phyloP scores from a whole-genome alignment of 192 early-diverging fungal genomes.

The Entomortierella lignicola region DNA sequence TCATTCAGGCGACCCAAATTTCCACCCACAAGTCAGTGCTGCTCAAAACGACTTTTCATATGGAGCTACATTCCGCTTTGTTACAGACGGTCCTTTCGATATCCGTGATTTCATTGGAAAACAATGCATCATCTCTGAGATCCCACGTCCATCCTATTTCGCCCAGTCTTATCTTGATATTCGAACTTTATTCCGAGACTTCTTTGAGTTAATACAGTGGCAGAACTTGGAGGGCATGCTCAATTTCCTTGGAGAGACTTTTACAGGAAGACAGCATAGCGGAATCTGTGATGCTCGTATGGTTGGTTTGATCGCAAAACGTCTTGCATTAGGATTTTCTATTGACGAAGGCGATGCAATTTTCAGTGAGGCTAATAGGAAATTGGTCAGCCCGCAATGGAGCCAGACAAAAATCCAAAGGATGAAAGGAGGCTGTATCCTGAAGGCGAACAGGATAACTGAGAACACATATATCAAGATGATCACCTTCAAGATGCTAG shows the following conservation, averaged over 20 bases:
- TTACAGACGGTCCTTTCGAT: constrained; percentile 80
- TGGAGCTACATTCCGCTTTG: constrained; percentile 31
- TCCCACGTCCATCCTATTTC: constrained; percentile 73
- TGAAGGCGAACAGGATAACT: constrained; percentile 31
- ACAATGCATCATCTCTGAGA: constrained; percentile 70
- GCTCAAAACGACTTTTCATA: constrained; percentile 38
- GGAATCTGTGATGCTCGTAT: constrained; percentile 88
- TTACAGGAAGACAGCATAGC: constrained; percentile 80
- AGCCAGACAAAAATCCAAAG: constrained; percentile 5
- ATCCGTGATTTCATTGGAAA: constrained; percentile 86
- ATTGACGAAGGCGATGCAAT: constrained; percentile 5
- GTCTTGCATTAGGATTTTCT: constrained; percentile 58
- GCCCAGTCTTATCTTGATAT: constrained; percentile 72
- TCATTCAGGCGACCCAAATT: background rate
- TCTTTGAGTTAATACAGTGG: constrained; percentile 57
- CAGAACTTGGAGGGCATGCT: constrained; percentile 78
- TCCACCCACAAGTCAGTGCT: background rate
- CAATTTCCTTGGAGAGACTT: constrained; percentile 63
- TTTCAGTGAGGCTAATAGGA: constrained; percentile 20
- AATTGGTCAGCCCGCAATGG: constrained; percentile 20
- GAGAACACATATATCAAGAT: constrained; percentile 27
- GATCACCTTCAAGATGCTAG: constrained; percentile 26
- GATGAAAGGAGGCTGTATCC: constrained; percentile 29
- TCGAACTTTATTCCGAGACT: constrained; percentile 64
- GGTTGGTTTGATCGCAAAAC: constrained; percentile 74